Evolutionary conservation across 306 rosid species (phyloP), one percentile per base, ranked within the genome.

Genomic region (Senna siamea): DNA sequence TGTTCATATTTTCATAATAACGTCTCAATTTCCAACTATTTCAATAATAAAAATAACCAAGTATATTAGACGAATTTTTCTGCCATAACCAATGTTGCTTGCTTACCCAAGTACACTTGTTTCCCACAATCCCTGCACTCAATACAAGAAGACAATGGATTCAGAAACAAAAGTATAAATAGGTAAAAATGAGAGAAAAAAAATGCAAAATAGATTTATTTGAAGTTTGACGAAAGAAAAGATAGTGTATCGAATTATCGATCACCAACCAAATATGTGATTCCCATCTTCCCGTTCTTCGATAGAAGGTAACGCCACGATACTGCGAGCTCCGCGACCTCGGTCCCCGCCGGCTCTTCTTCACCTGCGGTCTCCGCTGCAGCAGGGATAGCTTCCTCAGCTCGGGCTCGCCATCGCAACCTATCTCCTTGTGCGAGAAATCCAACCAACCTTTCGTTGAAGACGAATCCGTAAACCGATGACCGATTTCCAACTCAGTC

Each of bases 251-350:
- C 8, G 64, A 44, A 54, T 22, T n/a, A 66, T 50, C 30, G 44
- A 77, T 65, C 47, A 20, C 88, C 17, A 37, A 92, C 96, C 98
- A 92, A 63, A 92, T 92, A 73, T 92, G 98, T 69, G 98, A 92
- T 80, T 92, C 98, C 98, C 98, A 92, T 77, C 98, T 63, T 34
- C 98, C 98, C 4, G 98, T 92, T 57, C 98, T 85, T 58, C 98
- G 88, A 43, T 92, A 88, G 72, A 86, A 92, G 61, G 98, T 92
- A 41, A 92, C 94, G 9, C 98, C 98, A 5, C 98, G 91, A 83
- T 92, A 92, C 87, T 92, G 91, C 4, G 98, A 92, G 86, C 98
- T 92, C 9, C 94, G 59, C 2, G 98, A 90, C 87, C 89, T 72
- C 9, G 98, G 98, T 57, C 98, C 98, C 2, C 96, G 72, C 7